Evolutionary conservation across 2,329 filamentous ascomycete genomes (phyloP).

Genomic region (Aspergillus pseudonomiae): DNA sequence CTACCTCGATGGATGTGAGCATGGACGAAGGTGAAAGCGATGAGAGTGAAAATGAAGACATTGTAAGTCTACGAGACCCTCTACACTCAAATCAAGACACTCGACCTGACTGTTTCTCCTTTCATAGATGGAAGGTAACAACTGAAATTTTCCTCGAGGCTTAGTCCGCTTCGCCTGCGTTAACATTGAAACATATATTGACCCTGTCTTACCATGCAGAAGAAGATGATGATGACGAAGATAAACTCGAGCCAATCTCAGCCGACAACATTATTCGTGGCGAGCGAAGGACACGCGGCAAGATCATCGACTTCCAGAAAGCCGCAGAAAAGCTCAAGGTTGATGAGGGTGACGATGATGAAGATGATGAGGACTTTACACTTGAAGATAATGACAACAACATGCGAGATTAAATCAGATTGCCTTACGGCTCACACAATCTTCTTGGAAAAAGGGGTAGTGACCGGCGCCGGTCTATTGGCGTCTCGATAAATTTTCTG

Average conservation of each 20-base stretch:
- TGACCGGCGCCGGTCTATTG: conserved; percentile 25
- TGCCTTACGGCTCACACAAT: conserved; percentile 17
- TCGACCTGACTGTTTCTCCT: background rate
- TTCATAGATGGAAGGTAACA: conserved; percentile 9
- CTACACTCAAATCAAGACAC: background rate
- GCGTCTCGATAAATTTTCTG: conserved; percentile 11
- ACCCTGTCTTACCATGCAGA: conserved; percentile 29
- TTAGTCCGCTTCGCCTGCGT: background rate
- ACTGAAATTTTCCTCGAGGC: background rate
- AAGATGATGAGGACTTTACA: conserved; percentile 52
- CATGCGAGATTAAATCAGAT: conserved; percentile 41
- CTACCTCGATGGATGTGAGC: conserved; percentile 58
- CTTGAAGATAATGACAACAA: conserved; percentile 39
- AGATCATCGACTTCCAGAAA: conserved; percentile 90
- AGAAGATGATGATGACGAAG: conserved; percentile 70
- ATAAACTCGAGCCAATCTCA: conserved; percentile 90
- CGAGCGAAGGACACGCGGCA: conserved; percentile 84
- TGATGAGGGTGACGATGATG: conserved; percentile 63
- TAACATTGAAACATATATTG: background rate
- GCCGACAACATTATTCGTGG: conserved; percentile 79
- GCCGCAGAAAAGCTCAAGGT: conserved; percentile 80
- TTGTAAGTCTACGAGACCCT: conserved; percentile 33
- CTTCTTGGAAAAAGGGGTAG: conserved; percentile 15
- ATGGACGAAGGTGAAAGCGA: conserved; percentile 75
- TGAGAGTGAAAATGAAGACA: conserved; percentile 59